A percentile compares a stretch with the other conserved stretches of the same genome.
Evolutionary conservation across 305 asterid species (phyloP).

Genomic region (Striga hermonthica): DNA sequence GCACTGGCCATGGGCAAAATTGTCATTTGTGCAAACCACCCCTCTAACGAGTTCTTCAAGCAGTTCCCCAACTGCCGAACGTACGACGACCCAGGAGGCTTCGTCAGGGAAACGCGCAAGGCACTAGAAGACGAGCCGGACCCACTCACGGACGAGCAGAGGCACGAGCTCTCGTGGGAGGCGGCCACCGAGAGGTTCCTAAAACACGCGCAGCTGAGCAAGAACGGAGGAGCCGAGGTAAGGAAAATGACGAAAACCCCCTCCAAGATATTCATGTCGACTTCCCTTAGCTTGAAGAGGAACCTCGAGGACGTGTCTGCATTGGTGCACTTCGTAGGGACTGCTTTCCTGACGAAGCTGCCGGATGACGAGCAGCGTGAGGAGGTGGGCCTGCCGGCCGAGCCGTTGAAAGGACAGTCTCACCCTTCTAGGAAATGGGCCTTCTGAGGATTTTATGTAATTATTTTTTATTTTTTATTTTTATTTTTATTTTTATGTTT

Average conservation of each 20-base stretch:
- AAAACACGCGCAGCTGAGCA: conserved; percentile 50
- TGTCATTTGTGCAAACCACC: conserved; percentile 88
- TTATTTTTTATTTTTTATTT: background rate
- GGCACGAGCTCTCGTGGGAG: conserved; percentile 87
- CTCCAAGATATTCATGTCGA: conserved; percentile 56
- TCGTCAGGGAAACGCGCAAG: conserved; percentile 57
- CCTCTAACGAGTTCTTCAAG: conserved; percentile 89
- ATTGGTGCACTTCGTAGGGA: conserved; percentile 62
- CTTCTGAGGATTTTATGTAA: conserved; percentile 29
- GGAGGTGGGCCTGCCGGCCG: conserved; percentile 53
- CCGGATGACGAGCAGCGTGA: conserved; percentile 78
- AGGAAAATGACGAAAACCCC: conserved; percentile 45
- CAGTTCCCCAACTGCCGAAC: conserved; percentile 90
- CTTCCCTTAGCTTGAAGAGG: conserved; percentile 55
- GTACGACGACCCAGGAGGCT: conserved; percentile 58
- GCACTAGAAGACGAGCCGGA: conserved; percentile 76
- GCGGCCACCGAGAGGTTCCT: conserved; percentile 86
- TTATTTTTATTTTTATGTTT: background rate
- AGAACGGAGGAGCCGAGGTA: conserved; percentile 20
- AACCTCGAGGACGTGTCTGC: conserved; percentile 87
- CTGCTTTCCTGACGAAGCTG: conserved; percentile 51
- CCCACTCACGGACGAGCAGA: conserved; percentile 62
- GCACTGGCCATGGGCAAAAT: conserved; percentile 98
- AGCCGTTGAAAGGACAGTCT: conserved; percentile 38
- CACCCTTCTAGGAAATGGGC: conserved; percentile 45